Evolutionary conservation across 805 yeast genomes (phyloP), one percentile per base, ranked within the genome.

Genomic region (Metschnikowia cerradonensis): DNA sequence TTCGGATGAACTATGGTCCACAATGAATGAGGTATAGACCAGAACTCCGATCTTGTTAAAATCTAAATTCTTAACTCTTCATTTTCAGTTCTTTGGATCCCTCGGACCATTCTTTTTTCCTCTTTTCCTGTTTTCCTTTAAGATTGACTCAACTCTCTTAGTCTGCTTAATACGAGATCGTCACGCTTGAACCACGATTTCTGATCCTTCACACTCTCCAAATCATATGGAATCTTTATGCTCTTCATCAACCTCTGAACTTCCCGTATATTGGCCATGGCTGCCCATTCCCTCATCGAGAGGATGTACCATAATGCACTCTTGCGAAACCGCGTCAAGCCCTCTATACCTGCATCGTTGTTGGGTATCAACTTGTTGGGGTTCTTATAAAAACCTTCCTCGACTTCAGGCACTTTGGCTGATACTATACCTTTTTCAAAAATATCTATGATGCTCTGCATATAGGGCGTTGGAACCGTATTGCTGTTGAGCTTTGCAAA

Each of bases 241-340:
- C 71, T 70, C 7, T 56, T 44, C 48, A 71, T 44, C 49, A 73
- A 56, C 6, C 52, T 37, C 41, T 54, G 52, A 6, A 68, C 60
- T 51, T 71, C 75, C 4, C 54, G 46, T 32, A 53, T 37, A 47
- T 68, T 64, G 19, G 66, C 61, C 17, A 72, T 55, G 14, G 54
- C 52, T 13, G 65, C 50, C 86, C 96, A 83, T 61, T 86, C 88
- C 50, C 79, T 79, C 6, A 90, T 85, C 0, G 96, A 84, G 26
- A 90, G 63, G 26, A 90, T 63, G 56, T 78, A 77, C 89, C 96
- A 90, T 30, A 91, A 73, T 0, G 88, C 81, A 1, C 90, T 81
- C 62, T 90, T 90, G 49, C 97, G 76, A 47, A 67, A 67, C 51
- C 96, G 72, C 2, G 86, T 80, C 19, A 81, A 64, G 0, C 92